Percentiles rank a stretch among this genome's conserved stretches.
Evolutionary conservation across 139 green algal species (phyloP).

Genomic region (Edaphochlamys debaryana): DNA sequence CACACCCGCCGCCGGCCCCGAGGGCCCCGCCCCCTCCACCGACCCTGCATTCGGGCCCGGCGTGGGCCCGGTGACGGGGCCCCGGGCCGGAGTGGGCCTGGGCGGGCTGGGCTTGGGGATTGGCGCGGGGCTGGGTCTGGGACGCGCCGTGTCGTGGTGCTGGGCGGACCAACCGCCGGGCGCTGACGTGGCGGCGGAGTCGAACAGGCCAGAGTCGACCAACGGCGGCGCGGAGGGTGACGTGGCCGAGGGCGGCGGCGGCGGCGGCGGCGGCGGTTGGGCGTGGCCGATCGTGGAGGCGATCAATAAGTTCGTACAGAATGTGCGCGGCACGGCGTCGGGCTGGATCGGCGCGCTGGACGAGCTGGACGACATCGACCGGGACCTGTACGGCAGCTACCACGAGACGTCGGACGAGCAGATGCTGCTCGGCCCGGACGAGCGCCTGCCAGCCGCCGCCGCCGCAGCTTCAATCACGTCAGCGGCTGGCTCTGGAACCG

Average conservation of each 20-base stretch:
- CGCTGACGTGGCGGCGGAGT: too few relatives aligned
- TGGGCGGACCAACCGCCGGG: background rate
- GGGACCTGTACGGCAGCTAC: background rate
- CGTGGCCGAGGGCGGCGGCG: background rate
- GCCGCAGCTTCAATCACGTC: too few relatives aligned
- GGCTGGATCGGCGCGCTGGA: conserved; percentile 36
- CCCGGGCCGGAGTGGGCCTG: too few relatives aligned
- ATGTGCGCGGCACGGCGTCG: conserved; percentile 4
- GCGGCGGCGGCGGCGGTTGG: background rate
- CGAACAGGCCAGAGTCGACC: background rate
- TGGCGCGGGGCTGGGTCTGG: background rate
- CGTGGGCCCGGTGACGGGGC: too few relatives aligned
- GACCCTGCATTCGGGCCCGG: too few relatives aligned
- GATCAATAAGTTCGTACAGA: conserved; percentile 24
- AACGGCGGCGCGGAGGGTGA: background rate
- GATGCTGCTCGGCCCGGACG: background rate
- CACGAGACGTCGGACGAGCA: background rate
- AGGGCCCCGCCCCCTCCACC: too few relatives aligned
- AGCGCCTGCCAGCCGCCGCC: background rate
- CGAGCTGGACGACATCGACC: background rate
- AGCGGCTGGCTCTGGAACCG: too few relatives aligned
- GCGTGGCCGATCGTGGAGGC: conserved; percentile 17
- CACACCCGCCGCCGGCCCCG: too few relatives aligned
- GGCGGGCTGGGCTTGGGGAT: background rate
- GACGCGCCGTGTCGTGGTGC: background rate